Percentiles rank a stretch among this genome's conserved stretches.
Evolutionary conservation across 345 rosid species (phyloP).

Genomic region (Conringia planisiliqua): DNA sequence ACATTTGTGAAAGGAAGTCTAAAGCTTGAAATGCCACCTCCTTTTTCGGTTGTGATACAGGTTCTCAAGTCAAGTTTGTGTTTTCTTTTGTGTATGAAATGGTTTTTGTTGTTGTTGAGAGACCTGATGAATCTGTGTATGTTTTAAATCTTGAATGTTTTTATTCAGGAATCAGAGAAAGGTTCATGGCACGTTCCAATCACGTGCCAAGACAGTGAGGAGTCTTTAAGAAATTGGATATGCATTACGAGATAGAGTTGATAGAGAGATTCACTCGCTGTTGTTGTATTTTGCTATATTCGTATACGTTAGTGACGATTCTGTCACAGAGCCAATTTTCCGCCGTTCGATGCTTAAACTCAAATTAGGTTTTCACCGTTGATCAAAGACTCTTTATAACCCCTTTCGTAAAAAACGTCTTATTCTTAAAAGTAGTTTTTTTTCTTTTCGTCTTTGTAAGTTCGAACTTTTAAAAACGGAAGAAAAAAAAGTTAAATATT

Average conservation of each 20-base stretch:
- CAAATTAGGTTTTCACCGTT: no score
- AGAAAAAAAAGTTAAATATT: no score
- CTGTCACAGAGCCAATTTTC: background rate
- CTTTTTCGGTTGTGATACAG: slow-evolving; percentile 66
- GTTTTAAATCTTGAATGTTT: background rate
- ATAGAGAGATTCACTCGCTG: background rate
- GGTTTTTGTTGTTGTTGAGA: background rate
- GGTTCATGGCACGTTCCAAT: slow-evolving; percentile 92
- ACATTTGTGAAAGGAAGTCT: slow-evolving; percentile 60
- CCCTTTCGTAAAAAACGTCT: no score
- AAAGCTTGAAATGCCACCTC: slow-evolving; percentile 67
- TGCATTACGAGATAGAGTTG: slow-evolving; percentile 39
- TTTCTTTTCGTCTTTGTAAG: no score
- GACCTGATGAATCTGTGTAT: background rate
- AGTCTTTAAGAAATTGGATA: slow-evolving; percentile 49
- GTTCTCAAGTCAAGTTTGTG: slow-evolving; percentile 25
- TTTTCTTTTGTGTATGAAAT: background rate
- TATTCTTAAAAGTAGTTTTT: no score
- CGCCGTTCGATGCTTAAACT: background rate
- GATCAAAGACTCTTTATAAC: no score
- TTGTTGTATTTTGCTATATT: background rate
- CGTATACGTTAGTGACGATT: background rate
- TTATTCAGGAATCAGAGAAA: slow-evolving; percentile 74
- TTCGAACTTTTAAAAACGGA: no score
- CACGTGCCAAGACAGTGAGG: slow-evolving; percentile 26